A percentile compares a stretch with the other conserved stretches of the same genome.
Conservation (phyloP, 257 asterid species). For the Jaltomata sinuosa region DNA sequence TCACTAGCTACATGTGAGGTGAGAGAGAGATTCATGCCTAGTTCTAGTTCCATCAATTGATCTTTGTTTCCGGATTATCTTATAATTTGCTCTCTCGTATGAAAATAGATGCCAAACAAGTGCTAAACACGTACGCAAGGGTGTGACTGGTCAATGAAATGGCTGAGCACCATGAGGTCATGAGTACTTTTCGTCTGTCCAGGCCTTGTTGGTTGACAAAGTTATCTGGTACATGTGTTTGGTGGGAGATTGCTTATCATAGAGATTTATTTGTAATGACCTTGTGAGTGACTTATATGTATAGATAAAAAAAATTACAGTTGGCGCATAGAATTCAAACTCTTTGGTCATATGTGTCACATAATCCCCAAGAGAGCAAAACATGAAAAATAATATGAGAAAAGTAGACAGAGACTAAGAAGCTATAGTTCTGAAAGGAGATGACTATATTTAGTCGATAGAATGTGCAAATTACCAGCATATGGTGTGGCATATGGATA, state of each 20-base stretch:
- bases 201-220: not conserved
- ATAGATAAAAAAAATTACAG: too few species aligned
- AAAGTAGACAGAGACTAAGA: not conserved
- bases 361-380: not conserved
- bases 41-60: not conserved
- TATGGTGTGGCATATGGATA: not conserved
- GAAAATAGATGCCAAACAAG: not conserved
- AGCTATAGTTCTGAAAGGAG: not conserved
- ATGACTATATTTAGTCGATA: not conserved
- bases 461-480: not conserved
- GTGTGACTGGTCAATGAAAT: not conserved
- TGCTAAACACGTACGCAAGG: not conserved
- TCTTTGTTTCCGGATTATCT: not conserved
- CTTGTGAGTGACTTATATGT: not conserved
- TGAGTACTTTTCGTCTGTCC: too few species aligned
- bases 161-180: not conserved
- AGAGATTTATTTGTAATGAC: not conserved
- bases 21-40: not conserved
- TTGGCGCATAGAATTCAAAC: not conserved
- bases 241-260: not conserved
- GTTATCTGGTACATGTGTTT: not conserved
- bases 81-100: not conserved
- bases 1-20: not conserved
- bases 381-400: not conserved
- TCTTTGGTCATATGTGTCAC: not conserved